These are phyloP conservation scores for Trebouxia gelatinosa DNA, from an alignment of 163 green algal species.

Conservation along the genomic window DNA sequence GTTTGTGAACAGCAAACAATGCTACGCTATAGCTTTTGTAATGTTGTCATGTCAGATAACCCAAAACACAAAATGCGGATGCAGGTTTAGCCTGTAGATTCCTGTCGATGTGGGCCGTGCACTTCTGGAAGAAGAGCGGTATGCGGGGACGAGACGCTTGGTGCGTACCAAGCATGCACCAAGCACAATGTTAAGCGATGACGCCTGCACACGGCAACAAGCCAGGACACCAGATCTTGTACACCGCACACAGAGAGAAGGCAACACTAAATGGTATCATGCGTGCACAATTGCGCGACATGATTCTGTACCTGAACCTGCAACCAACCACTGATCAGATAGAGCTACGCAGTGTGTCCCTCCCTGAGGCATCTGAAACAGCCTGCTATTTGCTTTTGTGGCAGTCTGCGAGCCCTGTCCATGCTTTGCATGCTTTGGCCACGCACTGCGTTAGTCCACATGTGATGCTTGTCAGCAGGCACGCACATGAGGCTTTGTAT, in stretches of 20 bases:
- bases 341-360: conserved; percentile 25
- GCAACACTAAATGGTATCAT: too few relatives aligned
- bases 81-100: neutral
- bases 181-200: neutral
- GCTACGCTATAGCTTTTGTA: neutral
- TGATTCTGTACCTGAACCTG: conserved; percentile 24
- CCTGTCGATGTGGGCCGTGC: neutral
- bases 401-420: too few relatives aligned
- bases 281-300: too few relatives aligned
- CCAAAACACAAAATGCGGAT: neutral
- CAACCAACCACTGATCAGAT: conserved; percentile 34
- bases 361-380: neutral
- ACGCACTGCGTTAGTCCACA: too few relatives aligned
- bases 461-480: too few relatives aligned
- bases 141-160: neutral
- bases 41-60: neutral
- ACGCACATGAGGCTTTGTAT: too few relatives aligned
- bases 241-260: neutral
- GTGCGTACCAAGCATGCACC: neutral
- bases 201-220: neutral
- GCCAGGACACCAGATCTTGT: neutral
- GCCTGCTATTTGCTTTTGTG: too few relatives aligned
- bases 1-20: neutral
- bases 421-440: too few relatives aligned
- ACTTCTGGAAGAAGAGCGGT: neutral